Percentiles rank a stretch among this genome's conserved stretches.
Conservation (phyloP, 768 basidiomycete species). For the Mycena olivaceomarginata region DNA sequence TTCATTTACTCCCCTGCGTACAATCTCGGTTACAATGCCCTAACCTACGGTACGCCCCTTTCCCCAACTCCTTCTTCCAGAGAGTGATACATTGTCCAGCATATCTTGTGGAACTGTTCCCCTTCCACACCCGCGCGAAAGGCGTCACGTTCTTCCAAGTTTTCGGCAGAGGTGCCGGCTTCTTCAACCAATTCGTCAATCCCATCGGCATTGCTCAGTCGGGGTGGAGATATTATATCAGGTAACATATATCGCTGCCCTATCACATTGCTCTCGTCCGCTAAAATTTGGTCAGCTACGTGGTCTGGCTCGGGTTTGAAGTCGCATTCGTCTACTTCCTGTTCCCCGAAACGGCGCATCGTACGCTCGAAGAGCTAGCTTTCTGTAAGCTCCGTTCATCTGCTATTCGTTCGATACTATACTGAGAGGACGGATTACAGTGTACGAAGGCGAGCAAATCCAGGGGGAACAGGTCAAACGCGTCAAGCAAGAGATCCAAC, state of each 20-base stretch:
- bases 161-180: conserved; percentile 71
- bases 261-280: background rate
- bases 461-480: conserved; percentile 53
- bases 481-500: conserved; percentile 47
- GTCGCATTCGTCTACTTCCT: conserved; percentile 75
- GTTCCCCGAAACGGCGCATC: conserved; percentile 76
- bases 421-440: conserved; percentile 36
- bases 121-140: conserved; percentile 76
- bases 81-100: conserved; percentile 55
- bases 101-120: conserved; percentile 82
- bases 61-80: background rate
- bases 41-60: conserved; percentile 69
- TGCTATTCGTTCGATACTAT: background rate
- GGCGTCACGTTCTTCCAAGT: conserved; percentile 79
- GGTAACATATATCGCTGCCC: conserved; percentile 46
- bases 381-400: conserved; percentile 64
- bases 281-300: conserved; percentile 58
- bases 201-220: conserved; percentile 76
- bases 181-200: conserved; percentile 82
- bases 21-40: conserved; percentile 74
- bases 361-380: conserved; percentile 75
- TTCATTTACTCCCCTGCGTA: conserved; percentile 75
- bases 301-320: conserved; percentile 72
- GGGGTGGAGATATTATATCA: conserved; percentile 78
- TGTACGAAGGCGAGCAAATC: conserved; percentile 53